phyloP scores from a whole-genome alignment of 1,139 yeast species.

The Geotrichum australiense region DNA sequence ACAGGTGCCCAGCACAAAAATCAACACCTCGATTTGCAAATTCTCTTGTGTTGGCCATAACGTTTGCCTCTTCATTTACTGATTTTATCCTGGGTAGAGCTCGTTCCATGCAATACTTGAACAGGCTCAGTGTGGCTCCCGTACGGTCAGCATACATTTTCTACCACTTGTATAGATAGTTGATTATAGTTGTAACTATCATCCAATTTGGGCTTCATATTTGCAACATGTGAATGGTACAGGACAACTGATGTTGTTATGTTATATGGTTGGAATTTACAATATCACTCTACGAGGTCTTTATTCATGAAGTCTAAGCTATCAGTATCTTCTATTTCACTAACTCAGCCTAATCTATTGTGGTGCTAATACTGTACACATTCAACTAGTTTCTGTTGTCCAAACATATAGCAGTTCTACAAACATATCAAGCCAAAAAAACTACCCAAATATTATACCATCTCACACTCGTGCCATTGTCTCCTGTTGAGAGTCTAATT shows the following conservation, averaged over 20 bases:
- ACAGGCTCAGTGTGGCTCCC: constrained; percentile 34
- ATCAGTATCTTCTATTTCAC: constrained; percentile 35
- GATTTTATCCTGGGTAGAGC: constrained; percentile 32
- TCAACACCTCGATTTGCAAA: constrained; percentile 33
- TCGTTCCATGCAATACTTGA: constrained; percentile 36
- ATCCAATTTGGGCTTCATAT: constrained; percentile 29
- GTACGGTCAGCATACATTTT: constrained; percentile 33
- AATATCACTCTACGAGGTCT: constrained; percentile 31
- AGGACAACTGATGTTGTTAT: constrained; percentile 32
- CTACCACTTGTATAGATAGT: constrained; percentile 28
- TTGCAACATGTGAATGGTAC: constrained; percentile 26
- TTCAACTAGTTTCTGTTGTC: constrained; percentile 31
- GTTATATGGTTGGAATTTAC: constrained; percentile 29
- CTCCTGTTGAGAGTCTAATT: constrained; percentile 30
- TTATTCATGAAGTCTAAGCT: constrained; percentile 32
- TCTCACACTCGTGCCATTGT: constrained; percentile 29
- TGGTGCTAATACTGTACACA: constrained; percentile 31
- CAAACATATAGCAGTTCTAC: constrained; percentile 30
- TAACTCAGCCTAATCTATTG: constrained; percentile 32
- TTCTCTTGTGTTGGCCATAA: constrained; percentile 34
- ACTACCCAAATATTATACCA: constrained; percentile 27
- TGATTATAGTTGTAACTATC: constrained; percentile 26
- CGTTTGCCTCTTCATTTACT: constrained; percentile 34
- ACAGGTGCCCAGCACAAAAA: constrained; percentile 31
- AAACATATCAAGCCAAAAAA: constrained; percentile 23